Conservation (phyloP, 2,329 filamentous ascomycete species). For the Beauveria medogensis region DNA sequence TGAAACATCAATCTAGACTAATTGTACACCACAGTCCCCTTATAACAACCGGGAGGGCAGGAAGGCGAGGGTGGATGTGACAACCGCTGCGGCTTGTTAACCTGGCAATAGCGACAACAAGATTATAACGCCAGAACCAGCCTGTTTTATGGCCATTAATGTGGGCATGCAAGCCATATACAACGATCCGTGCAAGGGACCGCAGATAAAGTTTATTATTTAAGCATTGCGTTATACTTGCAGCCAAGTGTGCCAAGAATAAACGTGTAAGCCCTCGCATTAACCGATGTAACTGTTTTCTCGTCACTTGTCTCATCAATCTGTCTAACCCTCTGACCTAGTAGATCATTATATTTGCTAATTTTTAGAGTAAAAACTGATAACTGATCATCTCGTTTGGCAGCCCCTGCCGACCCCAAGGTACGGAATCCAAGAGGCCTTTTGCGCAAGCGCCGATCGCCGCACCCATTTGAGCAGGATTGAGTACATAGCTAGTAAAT, state of each 20-base stretch:
- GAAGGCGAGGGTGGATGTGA: background rate
- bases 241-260: background rate
- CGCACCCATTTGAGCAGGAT: conserved; percentile 4
- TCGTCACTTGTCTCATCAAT: too few relatives aligned
- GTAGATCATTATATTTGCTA: too few relatives aligned
- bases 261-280: background rate
- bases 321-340: too few relatives aligned
- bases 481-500: background rate
- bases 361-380: too few relatives aligned
- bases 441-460: conserved; percentile 2
- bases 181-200: background rate
- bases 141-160: background rate
- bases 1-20: background rate
- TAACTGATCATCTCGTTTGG: too few relatives aligned
- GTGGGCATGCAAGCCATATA: background rate
- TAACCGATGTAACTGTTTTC: too few relatives aligned
- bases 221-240: too few relatives aligned
- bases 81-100: background rate
- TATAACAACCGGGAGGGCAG: background rate
- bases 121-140: background rate
- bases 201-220: too few relatives aligned
- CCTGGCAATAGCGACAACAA: background rate
- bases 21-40: background rate
- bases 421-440: background rate
- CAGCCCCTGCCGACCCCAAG: too few relatives aligned